These are phyloP conservation scores for Eucalyptus rudis DNA, from an alignment of 345 rosid species.

Conservation along the genomic window DNA sequence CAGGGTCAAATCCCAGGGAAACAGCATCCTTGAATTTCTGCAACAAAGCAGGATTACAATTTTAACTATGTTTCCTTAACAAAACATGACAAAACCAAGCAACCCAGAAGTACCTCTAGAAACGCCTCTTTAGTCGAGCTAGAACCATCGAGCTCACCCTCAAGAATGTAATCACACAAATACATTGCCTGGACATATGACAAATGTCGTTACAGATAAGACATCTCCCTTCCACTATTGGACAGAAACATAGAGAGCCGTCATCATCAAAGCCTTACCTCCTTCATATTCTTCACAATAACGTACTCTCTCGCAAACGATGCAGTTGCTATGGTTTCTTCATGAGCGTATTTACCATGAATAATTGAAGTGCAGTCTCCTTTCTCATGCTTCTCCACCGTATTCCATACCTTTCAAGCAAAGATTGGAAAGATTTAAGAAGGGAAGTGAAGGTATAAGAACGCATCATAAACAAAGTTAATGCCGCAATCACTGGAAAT, in stretches of 20 bases:
- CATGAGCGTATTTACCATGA: slow-evolving; percentile 79
- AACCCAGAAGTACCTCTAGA: slow-evolving; percentile 36
- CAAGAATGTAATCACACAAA: slow-evolving; percentile 91
- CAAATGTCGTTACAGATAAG: not conserved
- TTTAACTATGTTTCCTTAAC: not conserved
- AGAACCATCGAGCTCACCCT: slow-evolving; percentile 70
- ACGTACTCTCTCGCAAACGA: slow-evolving; percentile 73
- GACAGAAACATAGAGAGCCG: not conserved
- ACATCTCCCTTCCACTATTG: not conserved
- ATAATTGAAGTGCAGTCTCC: slow-evolving; percentile 80
- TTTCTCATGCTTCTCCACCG: slow-evolving; percentile 82
- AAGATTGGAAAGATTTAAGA: not conserved
- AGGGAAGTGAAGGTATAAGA: not conserved
- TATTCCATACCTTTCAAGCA: slow-evolving; percentile 64
- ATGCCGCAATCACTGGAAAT: not conserved
- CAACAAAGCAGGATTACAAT: slow-evolving; percentile 5
- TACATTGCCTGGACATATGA: slow-evolving; percentile 42
- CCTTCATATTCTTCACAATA: slow-evolving; percentile 69
- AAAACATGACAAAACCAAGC: not conserved
- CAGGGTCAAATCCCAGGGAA: slow-evolving; percentile 88
- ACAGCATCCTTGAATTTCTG: slow-evolving; percentile 77
- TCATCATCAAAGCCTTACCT: slow-evolving; percentile 17
- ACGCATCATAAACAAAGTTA: not conserved
- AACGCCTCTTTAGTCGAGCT: slow-evolving; percentile 86
- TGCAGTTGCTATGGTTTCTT: slow-evolving; percentile 89